Conservation (phyloP, 805 yeast genomes). For the Candida endomychidarum region DNA sequence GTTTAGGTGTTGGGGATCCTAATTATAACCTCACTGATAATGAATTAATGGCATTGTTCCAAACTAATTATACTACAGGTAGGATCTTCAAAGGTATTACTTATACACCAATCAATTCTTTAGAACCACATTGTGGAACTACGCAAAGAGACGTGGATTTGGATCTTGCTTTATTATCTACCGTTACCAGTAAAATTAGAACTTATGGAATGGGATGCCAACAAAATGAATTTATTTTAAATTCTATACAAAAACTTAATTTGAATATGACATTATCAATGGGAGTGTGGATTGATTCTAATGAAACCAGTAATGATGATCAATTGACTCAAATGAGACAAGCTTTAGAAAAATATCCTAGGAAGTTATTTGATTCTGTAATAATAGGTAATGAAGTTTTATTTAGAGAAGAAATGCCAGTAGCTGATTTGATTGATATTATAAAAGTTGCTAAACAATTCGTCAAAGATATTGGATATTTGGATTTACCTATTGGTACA, state of each 20-base stretch:
- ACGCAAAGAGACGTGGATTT: constrained; percentile 47
- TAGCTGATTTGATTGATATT: constrained; percentile 36
- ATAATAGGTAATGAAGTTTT: constrained; percentile 65
- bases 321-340: constrained; percentile 48
- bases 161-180: constrained; percentile 59
- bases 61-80: not conserved
- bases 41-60: not conserved
- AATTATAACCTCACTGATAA: constrained; percentile 10
- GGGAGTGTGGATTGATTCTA: constrained; percentile 61
- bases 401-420: constrained; percentile 49
- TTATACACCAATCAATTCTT: constrained; percentile 57
- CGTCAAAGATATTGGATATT: constrained; percentile 29
- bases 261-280: constrained; percentile 57
- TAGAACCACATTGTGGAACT: constrained; percentile 54
- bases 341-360: constrained; percentile 44
- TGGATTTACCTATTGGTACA: constrained; percentile 57
- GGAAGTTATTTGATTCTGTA: constrained; percentile 47
- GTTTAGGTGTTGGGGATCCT: not conserved
- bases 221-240: constrained; percentile 52
- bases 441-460: constrained; percentile 43
- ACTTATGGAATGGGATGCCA: constrained; percentile 63
- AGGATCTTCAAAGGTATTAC: constrained; percentile 45
- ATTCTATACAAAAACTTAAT: constrained; percentile 49
- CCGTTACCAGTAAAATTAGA: constrained; percentile 56
- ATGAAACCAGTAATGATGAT: constrained; percentile 42